phyloP scores from a whole-genome alignment of 192 early-diverging fungal genomes.

The Endogone sp. region DNA sequence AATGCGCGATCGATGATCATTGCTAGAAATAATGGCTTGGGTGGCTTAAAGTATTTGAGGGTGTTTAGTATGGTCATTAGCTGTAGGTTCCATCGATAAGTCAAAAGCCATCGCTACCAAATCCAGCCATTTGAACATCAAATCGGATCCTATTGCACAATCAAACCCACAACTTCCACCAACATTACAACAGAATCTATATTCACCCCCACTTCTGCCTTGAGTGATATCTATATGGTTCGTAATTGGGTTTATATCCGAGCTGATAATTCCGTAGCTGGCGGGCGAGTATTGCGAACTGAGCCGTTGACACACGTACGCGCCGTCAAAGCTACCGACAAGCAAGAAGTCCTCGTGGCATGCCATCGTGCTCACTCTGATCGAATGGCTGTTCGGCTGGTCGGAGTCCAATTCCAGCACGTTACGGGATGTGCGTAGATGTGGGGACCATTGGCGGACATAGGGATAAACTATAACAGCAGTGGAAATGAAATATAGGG shows the following conservation, averaged over 20 bases:
- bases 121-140: no score
- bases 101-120: not conserved
- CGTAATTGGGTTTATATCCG: conserved; percentile 49
- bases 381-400: not conserved
- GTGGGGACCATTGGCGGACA: conserved; percentile 44
- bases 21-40: conserved; percentile 50
- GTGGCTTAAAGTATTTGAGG: conserved; percentile 13
- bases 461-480: conserved; percentile 30
- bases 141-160: no score
- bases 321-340: conserved; percentile 51
- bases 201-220: conserved; percentile 34
- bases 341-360: conserved; percentile 37
- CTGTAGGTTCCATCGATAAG: no score
- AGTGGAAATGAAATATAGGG: not conserved
- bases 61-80: no score
- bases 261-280: conserved; percentile 33
- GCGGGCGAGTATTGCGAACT: conserved; percentile 8
- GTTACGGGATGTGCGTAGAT: conserved; percentile 18
- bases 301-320: conserved; percentile 26
- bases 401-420: conserved; percentile 22
- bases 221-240: conserved; percentile 56
- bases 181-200: no score
- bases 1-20: conserved; percentile 43
- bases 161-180: no score
- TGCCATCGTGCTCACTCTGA: conserved; percentile 49